Evolutionary conservation across 2,329 filamentous ascomycete species (phyloP).

Genomic region (Juglanconis sp.): DNA sequence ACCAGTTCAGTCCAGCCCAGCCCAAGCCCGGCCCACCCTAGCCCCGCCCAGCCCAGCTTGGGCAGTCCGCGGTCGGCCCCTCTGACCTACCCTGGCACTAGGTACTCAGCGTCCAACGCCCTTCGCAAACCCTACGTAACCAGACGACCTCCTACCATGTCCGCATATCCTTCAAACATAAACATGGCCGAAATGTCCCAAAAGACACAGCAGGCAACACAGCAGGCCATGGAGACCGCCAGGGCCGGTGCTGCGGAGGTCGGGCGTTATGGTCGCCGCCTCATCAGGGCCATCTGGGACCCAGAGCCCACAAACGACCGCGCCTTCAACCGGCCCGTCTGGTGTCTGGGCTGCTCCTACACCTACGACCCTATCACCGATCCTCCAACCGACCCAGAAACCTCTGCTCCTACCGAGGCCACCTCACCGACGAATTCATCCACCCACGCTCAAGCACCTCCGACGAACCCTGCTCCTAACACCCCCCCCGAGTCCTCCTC

Average conservation of each 20-base stretch:
- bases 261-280: constrained; percentile 70
- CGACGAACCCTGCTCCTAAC: constrained; percentile 30
- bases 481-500: constrained; percentile 48
- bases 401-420: constrained; percentile 15
- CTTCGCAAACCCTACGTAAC: background rate
- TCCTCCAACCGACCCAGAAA: constrained; percentile 8
- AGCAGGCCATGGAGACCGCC: constrained; percentile 32
- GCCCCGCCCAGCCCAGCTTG: background rate
- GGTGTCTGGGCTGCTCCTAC: constrained; percentile 69
- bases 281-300: constrained; percentile 91
- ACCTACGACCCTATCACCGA: constrained; percentile 32
- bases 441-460: constrained; percentile 1
- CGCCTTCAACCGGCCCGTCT: constrained; percentile 65
- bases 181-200: constrained; percentile 17
- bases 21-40: too few relatives aligned
- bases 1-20: background rate
- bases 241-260: constrained; percentile 46
- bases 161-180: background rate
- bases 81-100: background rate
- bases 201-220: constrained; percentile 18
- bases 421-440: constrained; percentile 18
- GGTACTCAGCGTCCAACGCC: background rate
- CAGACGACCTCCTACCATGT: background rate
- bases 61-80: background rate
- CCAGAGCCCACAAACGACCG: constrained; percentile 81